A percentile compares a stretch with the other conserved stretches of the same genome.
Evolutionary conservation across 768 basidiomycete species (phyloP).

Genomic region (Termitomyces sp.): DNA sequence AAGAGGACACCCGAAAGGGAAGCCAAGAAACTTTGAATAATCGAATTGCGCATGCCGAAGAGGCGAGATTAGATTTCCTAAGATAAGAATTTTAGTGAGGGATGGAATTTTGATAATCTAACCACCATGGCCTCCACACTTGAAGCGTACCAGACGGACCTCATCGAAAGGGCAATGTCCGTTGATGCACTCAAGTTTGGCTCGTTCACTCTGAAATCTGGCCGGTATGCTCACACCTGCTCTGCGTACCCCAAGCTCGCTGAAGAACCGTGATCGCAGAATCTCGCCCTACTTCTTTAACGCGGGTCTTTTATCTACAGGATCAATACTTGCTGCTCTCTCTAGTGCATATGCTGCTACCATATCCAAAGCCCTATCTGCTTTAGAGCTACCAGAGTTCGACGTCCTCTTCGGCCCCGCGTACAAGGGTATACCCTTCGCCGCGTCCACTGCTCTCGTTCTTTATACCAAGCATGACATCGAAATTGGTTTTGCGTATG

Average conservation of each 20-base stretch:
- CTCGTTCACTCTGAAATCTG: slow-evolving; percentile 90
- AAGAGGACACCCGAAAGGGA: too few species aligned
- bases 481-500: slow-evolving; percentile 80
- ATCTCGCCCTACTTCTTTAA: slow-evolving; percentile 98
- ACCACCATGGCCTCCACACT: slow-evolving; percentile 29
- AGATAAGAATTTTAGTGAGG: background rate
- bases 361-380: slow-evolving; percentile 51
- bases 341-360: slow-evolving; percentile 82
- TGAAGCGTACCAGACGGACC: slow-evolving; percentile 52
- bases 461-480: slow-evolving; percentile 52
- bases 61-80: background rate
- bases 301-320: slow-evolving; percentile 81
- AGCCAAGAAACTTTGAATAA: too few species aligned
- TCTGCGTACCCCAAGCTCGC: background rate
- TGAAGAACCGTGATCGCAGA: slow-evolving; percentile 30
- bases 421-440: slow-evolving; percentile 68
- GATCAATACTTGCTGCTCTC: slow-evolving; percentile 68
- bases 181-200: slow-evolving; percentile 86
- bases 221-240: slow-evolving; percentile 56
- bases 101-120: too few species aligned
- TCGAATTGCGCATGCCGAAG: too few species aligned
- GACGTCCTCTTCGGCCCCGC: slow-evolving; percentile 60
- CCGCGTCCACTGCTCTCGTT: too few species aligned
- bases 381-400: slow-evolving; percentile 40
- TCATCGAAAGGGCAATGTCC: slow-evolving; percentile 66